Evolutionary conservation across 108 stramenopile species (phyloP), one percentile per base, ranked within the genome.

Genomic region (Skeletonema tropicum): DNA sequence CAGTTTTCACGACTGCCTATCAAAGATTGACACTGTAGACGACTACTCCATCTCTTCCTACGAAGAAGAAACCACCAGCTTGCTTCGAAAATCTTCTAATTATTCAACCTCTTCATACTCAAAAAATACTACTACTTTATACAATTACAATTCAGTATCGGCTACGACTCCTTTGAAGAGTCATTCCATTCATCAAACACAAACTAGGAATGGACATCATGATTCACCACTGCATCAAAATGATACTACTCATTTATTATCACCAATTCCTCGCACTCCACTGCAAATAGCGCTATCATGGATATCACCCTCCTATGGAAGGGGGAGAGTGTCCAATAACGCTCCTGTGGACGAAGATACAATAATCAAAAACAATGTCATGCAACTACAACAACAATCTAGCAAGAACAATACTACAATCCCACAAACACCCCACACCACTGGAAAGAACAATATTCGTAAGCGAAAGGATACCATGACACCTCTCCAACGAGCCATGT

Each of bases 1-100:
- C 25, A 64, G 39, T 12, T 80, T 73, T 73, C 73, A 80, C 45
- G 79, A 80, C 62, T 80, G 79, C 60, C 21, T 80, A 13, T 73
- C 79, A 17, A 68, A 68, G 61, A 45, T 60, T 39, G 79, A 74
- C 60, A 30, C 36, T 21, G 45, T 57, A 55, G 52, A 55, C 52
- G 21, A 23, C 42, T 45, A 45, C 15, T 45, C 42, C 5, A 45
- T 26, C 8, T 57, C 68, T 11, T 69, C 68, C 3, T 58, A 35
- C 17, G 42, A 30, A 3, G 70, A 71, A 41, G 77, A 78, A 71
- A 52, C 65, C 25, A 73, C 78, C 38, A 79, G 78, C 26, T 63
- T 79, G 49, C 66, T 79, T 3, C 52, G 52, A 23, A 55, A 29
- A 23, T 48, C 36, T 12, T 14, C 2, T 19, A 60, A 26, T 25